Percentiles rank a stretch among this genome's conserved stretches.
Conservation (phyloP, 768 basidiomycete species). For the Naganishia antarctica region DNA sequence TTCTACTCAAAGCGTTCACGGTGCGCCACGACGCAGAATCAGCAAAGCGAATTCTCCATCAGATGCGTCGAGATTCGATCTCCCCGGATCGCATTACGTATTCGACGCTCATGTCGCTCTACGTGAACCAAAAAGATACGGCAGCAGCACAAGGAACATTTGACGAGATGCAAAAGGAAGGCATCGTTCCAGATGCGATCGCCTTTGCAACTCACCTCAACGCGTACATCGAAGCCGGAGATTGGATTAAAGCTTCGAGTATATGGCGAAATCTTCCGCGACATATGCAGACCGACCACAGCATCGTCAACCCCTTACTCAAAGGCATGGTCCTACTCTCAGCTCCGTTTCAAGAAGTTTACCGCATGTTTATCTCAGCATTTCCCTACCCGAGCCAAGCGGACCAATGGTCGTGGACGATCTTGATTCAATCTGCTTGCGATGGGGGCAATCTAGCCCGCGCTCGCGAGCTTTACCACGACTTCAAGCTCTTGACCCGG, state of each 20-base stretch:
- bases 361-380: slow-evolving; percentile 56
- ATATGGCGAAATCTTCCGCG: slow-evolving; percentile 61
- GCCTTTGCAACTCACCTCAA: slow-evolving; percentile 63
- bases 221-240: slow-evolving; percentile 72
- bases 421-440: slow-evolving; percentile 75
- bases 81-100: neutral
- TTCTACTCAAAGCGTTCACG: slow-evolving; percentile 6
- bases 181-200: slow-evolving; percentile 35
- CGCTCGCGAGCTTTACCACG: slow-evolving; percentile 16
- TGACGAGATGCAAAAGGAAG: slow-evolving; percentile 25
- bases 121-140: slow-evolving; percentile 10
- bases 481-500: neutral
- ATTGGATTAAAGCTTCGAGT: slow-evolving; percentile 69
- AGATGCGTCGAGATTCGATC: neutral
- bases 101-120: slow-evolving; percentile 11
- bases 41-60: neutral
- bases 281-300: slow-evolving; percentile 41
- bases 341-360: slow-evolving; percentile 65
- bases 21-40: neutral
- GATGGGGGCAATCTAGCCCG: slow-evolving; percentile 67
- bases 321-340: slow-evolving; percentile 79
- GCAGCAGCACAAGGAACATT: neutral
- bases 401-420: slow-evolving; percentile 62
- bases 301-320: slow-evolving; percentile 68
- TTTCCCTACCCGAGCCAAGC: slow-evolving; percentile 42